Evolutionary conservation across 2,329 filamentous ascomycete genomes (phyloP).

Genomic region (Lizonia empirigonia): DNA sequence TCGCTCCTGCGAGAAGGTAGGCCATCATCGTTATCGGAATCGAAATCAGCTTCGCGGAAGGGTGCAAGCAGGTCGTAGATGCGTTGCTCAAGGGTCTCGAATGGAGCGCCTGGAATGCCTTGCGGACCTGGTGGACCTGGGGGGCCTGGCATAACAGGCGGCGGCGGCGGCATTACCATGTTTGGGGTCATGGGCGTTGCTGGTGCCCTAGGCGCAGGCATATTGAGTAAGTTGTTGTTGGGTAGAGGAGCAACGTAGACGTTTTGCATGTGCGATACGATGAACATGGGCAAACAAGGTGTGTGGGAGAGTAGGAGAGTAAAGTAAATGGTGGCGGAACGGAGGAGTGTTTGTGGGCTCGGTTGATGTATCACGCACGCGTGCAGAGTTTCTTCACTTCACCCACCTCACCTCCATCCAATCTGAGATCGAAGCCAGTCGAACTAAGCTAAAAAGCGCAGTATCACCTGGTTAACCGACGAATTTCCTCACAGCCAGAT

Average conservation of each 20-base stretch:
- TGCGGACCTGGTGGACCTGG: not conserved
- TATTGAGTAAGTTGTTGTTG: not conserved
- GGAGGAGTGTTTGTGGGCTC: not conserved
- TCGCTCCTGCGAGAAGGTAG: not conserved
- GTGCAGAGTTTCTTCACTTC: not conserved
- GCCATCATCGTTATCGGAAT: not conserved
- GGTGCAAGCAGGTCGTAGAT: slow-evolving; percentile 16
- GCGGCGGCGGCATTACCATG: not conserved
- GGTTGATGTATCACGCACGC: not conserved
- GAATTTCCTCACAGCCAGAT: not conserved
- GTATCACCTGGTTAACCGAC: too few species aligned
- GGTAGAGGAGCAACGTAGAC: not conserved
- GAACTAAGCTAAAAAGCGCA: too few species aligned
- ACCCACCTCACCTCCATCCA: too few species aligned
- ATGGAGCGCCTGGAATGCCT: not conserved
- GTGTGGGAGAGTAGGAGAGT: too few species aligned
- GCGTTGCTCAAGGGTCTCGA: slow-evolving; percentile 15
- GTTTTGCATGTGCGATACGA: not conserved
- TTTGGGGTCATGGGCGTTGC: not conserved
- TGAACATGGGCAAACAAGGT: too few species aligned
- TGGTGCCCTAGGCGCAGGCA: not conserved
- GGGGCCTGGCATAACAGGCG: not conserved
- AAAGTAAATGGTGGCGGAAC: not conserved
- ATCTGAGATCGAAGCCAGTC: too few species aligned
- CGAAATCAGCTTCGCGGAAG: slow-evolving; percentile 6